Conservation (phyloP, 208 protist genomes). For the Porcisia deanei region DNA sequence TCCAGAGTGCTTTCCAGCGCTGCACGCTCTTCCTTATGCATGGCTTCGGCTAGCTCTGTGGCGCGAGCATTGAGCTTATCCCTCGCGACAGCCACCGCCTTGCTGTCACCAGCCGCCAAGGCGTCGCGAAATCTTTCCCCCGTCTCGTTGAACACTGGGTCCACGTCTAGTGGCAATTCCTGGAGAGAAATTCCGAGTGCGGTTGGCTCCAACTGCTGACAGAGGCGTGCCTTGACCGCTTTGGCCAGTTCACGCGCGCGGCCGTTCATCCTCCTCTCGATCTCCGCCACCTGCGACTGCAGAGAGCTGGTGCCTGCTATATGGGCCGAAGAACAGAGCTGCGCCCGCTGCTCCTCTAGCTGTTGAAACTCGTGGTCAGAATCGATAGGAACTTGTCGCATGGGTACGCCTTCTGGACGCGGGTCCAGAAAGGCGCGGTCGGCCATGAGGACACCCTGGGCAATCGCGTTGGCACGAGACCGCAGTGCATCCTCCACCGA, state of each 20-base stretch:
- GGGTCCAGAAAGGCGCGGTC: constrained; percentile 61
- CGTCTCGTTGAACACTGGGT: constrained; percentile 42
- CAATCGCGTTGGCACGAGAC: constrained; percentile 44
- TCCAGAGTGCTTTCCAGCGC: constrained; percentile 40
- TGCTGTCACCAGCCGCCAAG: constrained; percentile 19
- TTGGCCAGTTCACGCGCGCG: constrained; percentile 53
- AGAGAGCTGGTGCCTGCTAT: constrained; percentile 9
- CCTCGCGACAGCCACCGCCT: constrained; percentile 12
- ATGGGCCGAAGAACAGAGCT: constrained; percentile 40
- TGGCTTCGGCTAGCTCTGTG: constrained; percentile 33
- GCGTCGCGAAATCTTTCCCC: constrained; percentile 57
- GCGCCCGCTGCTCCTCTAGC: constrained; percentile 57
- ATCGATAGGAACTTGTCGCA: constrained; percentile 57
- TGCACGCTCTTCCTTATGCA: constrained; percentile 41
- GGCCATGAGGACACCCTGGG: constrained; percentile 29
- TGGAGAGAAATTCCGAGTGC: constrained; percentile 50
- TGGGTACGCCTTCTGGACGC: constrained; percentile 48
- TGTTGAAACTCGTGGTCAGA: constrained; percentile 44
- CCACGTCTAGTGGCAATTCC: constrained; percentile 54
- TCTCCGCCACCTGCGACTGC: constrained; percentile 27
- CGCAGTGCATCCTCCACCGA: constrained; percentile 46
- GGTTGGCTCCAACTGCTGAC: constrained; percentile 48
- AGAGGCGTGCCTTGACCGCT: constrained; percentile 42
- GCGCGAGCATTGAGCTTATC: constrained; percentile 57
- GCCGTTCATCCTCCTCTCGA: constrained; percentile 62